Base-by-base conservation (phyloP, 2,329 filamentous ascomycete species). In the Arthroderma uncinatum region DNA sequence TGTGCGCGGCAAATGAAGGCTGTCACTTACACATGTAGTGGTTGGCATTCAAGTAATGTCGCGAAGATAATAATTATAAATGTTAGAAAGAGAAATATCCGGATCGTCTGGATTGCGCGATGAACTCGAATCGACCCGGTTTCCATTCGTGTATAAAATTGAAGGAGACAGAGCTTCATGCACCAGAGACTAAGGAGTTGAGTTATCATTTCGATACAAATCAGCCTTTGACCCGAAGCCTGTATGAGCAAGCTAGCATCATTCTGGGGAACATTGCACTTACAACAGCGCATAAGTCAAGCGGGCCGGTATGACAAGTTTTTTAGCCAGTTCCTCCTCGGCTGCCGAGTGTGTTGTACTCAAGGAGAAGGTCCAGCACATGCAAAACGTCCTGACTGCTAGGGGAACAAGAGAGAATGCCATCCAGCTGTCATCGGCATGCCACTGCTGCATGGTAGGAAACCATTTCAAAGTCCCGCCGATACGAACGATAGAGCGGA, bases 341-440 rank as follows among this genome's bases (percentile, higher is more conserved):
- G 53, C 30, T 8, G 33, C 42, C 10, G 39, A 48, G 1, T 50
- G 36, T 19, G 57, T 44, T 7, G 36, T 28, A 14, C 44, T 37
- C 2, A 62, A 36, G 23, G 53, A 37, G 55, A 62, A 62, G n/a
- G 54, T 55, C 52, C 44, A 59, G 12, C 54, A 47, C 50, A 62
- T 61, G 40, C 57, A 58, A 12, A 56, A 10, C 2, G 48, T 57
- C 14, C 61, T 47, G 8, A 52, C 33, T 25, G 58, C 33, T 10
- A 62, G 53, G 6, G 61, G 61, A 8, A 61, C 8, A n/a, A 62
- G 42, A 2, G 58, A 59, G 53, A 59, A 57, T 8, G 56, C 53
- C 61, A 62, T 62, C 61, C 61, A 62, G 57, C 36, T 62, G 47
- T 62, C 61, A 42, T 62, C 61, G 47, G 56, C 42, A 48, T 57